phyloP scores from a whole-genome alignment of 192 early-diverging fungal genomes.

The Irineochytrium annulatum region DNA sequence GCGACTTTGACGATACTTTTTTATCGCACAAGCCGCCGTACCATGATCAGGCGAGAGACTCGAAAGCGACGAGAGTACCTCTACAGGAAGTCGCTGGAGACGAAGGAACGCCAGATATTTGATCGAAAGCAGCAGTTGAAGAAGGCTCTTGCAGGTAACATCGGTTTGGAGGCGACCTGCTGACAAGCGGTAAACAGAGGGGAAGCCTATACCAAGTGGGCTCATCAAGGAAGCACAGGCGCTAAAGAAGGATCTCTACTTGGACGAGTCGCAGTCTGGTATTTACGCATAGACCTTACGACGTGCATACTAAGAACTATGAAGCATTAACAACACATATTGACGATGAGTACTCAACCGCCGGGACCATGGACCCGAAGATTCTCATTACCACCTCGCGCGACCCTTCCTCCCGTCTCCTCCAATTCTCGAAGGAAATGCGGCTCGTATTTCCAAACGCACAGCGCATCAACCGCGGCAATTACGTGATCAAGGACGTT shows the following conservation, averaged over 20 bases:
- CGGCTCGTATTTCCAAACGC: conserved; percentile 91
- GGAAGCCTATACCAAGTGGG: conserved; percentile 83
- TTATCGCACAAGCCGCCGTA: conserved; percentile 8
- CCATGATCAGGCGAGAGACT: conserved; percentile 77
- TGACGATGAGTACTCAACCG: conserved; percentile 96
- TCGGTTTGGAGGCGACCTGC: not conserved
- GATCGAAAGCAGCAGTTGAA: conserved; percentile 93
- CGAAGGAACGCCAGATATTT: conserved; percentile 84
- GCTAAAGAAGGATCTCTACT: conserved; percentile 74
- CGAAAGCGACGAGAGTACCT: conserved; percentile 91
- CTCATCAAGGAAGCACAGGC: conserved; percentile 70
- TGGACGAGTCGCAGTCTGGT: conserved; percentile 85
- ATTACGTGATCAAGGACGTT: conserved; percentile 92
- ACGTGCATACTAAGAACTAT: too few relatives aligned
- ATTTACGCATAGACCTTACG: not conserved
- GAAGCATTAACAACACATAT: conserved; percentile 70
- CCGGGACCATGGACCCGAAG: conserved; percentile 92
- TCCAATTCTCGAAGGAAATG: conserved; percentile 98
- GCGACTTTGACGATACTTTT: conserved; percentile 6
- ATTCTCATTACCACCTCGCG: conserved; percentile 94
- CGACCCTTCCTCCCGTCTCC: conserved; percentile 86
- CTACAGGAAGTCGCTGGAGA: conserved; percentile 93
- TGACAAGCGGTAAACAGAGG: conserved; percentile 48
- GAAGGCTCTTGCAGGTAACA: conserved; percentile 75
- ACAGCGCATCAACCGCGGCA: conserved; percentile 96